phyloP scores from a whole-genome alignment of 1,284 basidiomycete genomes.

The Ceratobasidium sp. region DNA sequence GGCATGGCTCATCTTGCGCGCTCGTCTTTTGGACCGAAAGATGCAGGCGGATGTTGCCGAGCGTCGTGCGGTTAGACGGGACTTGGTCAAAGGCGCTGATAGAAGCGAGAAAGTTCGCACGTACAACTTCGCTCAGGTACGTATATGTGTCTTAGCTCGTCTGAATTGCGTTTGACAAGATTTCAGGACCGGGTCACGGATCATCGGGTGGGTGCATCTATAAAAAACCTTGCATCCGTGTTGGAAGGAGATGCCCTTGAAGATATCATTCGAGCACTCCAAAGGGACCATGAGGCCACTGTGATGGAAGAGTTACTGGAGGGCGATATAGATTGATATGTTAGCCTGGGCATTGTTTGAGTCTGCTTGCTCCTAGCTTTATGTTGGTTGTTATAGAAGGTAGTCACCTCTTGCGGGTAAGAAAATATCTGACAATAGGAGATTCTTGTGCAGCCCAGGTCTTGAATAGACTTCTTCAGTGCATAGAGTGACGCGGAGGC shows the following conservation, averaged over 20 bases:
- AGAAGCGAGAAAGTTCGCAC: conserved; percentile 93
- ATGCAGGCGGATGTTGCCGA: conserved; percentile 76
- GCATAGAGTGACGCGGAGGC: conserved; percentile 11
- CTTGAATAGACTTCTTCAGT: neutral
- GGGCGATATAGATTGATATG: conserved; percentile 37
- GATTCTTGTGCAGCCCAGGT: neutral
- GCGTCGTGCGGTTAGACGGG: conserved; percentile 76
- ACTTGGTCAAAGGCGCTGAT: conserved; percentile 82
- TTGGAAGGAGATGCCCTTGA: conserved; percentile 83
- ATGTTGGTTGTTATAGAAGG: neutral
- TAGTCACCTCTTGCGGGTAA: neutral
- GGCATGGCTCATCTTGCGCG: conserved; percentile 89
- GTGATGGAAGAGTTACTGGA: conserved; percentile 76
- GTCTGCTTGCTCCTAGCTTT: neutral
- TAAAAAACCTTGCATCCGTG: conserved; percentile 79
- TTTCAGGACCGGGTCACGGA: conserved; percentile 89
- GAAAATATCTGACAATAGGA: neutral
- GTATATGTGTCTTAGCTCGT: conserved; percentile 45
- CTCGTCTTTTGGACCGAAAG: conserved; percentile 84
- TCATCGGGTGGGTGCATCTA: conserved; percentile 84
- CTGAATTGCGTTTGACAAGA: neutral
- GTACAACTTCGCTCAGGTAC: conserved; percentile 89
- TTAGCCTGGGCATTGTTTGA: neutral
- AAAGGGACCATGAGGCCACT: conserved; percentile 73
- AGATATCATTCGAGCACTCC: conserved; percentile 73